Evolutionary conservation across 2,329 filamentous ascomycete species (phyloP).

Genomic region (Arthrocladium fulminans): DNA sequence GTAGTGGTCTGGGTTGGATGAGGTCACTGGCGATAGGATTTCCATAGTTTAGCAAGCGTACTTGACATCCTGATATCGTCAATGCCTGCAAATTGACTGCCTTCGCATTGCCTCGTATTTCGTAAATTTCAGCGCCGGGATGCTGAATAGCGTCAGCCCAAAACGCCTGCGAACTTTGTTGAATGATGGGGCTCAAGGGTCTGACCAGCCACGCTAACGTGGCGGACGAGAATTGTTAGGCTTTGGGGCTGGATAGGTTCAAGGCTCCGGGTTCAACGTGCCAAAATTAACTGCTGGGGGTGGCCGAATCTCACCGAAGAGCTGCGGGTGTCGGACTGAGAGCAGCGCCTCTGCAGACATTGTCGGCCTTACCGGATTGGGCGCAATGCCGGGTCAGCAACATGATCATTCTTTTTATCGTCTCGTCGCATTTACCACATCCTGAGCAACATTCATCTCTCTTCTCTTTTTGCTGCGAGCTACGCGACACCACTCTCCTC

Average conservation of each 20-base stretch:
- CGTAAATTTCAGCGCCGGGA: neutral
- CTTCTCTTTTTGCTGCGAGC: neutral
- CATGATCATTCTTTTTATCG: neutral
- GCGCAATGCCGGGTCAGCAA: neutral
- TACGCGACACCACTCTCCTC: neutral
- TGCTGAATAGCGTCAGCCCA: constrained; percentile 1
- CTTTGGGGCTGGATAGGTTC: neutral
- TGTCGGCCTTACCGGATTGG: neutral
- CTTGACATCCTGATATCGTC: neutral
- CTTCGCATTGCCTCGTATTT: neutral
- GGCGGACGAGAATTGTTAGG: neutral
- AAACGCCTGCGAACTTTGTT: neutral
- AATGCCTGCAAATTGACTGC: neutral
- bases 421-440: neutral
- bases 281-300: neutral
- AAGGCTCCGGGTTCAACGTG: neutral
- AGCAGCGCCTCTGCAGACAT: neutral
- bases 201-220: neutral
- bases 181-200: neutral
- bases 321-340: neutral
- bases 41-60: constrained; percentile 1
- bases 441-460: neutral
- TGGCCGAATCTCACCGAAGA: constrained; percentile 2
- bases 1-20: neutral
- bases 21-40: neutral